Conservation (phyloP, 805 yeast species). For the Lipomyces orientalis region DNA sequence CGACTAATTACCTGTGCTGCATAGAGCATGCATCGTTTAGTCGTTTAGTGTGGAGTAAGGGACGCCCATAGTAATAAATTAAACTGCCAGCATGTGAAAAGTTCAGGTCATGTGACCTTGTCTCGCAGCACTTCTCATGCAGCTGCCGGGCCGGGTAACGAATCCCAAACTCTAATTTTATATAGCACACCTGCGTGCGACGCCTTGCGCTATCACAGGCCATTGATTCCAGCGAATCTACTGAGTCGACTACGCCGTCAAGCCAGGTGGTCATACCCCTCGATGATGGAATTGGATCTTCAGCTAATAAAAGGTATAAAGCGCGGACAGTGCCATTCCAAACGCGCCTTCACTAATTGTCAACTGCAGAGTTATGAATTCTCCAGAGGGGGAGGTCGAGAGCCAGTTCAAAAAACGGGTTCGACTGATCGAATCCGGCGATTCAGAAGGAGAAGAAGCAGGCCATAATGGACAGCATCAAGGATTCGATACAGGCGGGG, state of each 20-base stretch:
- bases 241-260: background rate
- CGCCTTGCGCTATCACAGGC: background rate
- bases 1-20: too few relatives aligned
- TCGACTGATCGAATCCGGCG: background rate
- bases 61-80: too few relatives aligned
- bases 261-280: slow-evolving; percentile 1
- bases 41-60: too few relatives aligned
- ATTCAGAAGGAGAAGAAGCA: background rate
- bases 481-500: background rate
- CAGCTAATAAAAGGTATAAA: background rate
- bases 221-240: background rate
- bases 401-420: background rate
- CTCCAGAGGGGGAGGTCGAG: background rate
- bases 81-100: too few relatives aligned
- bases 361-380: background rate
- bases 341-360: background rate
- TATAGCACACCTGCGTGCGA: too few relatives aligned
- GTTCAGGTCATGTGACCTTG: too few relatives aligned
- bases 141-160: too few relatives aligned
- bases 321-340: background rate
- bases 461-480: background rate
- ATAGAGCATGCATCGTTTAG: too few relatives aligned
- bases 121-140: too few relatives aligned
- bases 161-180: too few relatives aligned
- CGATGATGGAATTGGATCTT: background rate